Percentiles rank a stretch among this genome's conserved stretches.
Evolutionary conservation across 768 basidiomycete species (phyloP).

Genomic region (Mycena indigotica): DNA sequence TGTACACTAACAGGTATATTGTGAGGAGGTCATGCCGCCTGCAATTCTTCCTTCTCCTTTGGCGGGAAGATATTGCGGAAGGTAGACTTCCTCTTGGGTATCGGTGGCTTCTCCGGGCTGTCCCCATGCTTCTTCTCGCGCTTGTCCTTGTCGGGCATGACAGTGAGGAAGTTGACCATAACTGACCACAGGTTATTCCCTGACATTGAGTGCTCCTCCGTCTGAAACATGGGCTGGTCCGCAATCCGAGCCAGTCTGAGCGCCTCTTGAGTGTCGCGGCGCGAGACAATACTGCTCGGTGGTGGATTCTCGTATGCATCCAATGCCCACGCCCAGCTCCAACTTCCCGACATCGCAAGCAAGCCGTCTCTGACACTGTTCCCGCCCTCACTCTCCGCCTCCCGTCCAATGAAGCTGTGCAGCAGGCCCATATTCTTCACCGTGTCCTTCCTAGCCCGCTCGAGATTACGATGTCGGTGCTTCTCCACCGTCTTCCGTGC

Average conservation of each 20-base stretch:
- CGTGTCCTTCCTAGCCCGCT: constrained; percentile 65
- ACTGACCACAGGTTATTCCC: constrained; percentile 75
- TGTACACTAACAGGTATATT: too few relatives aligned
- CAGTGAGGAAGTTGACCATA: constrained; percentile 64
- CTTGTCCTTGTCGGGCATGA: constrained; percentile 48
- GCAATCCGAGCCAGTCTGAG: constrained; percentile 71
- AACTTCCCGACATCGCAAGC: constrained; percentile 52
- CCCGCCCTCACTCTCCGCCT: constrained; percentile 26
- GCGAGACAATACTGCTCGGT: constrained; percentile 87
- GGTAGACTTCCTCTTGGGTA: constrained; percentile 12
- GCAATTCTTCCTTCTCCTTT: constrained; percentile 4
- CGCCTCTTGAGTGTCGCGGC: constrained; percentile 84
- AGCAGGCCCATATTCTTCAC: constrained; percentile 54
- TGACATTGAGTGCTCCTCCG: constrained; percentile 55
- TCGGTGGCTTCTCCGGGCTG: background rate
- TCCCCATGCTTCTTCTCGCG: constrained; percentile 12
- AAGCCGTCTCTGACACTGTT: constrained; percentile 39
- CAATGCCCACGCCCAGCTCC: constrained; percentile 86
- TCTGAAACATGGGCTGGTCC: constrained; percentile 61
- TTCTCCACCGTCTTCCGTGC: constrained; percentile 63
- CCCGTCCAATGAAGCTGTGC: constrained; percentile 37
- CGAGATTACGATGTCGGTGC: constrained; percentile 63
- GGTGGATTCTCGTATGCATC: constrained; percentile 83
- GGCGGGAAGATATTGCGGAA: constrained; percentile 13
- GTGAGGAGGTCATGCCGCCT: too few relatives aligned